Conservation (phyloP, 225 moss, liverwort and hornwort species). For the Sphagnum contortum region DNA sequence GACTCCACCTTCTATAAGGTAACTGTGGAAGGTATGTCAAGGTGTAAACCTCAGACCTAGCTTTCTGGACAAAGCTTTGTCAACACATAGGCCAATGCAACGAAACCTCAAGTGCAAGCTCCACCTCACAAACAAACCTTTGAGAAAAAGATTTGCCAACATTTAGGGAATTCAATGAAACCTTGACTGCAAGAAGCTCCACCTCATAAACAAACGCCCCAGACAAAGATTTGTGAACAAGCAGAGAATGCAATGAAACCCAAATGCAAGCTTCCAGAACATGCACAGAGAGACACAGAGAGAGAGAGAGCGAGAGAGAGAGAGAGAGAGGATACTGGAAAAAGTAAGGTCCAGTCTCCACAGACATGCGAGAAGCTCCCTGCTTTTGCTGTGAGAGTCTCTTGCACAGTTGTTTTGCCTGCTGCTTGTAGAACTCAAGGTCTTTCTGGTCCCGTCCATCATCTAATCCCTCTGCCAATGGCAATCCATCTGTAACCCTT, state of each 20-base stretch:
- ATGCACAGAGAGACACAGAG: too few relatives aligned
- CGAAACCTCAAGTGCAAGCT: too few relatives aligned
- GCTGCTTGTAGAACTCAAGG: constrained; percentile 94
- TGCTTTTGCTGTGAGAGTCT: constrained; percentile 92
- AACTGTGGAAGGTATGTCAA: constrained; percentile 54
- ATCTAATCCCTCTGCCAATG: constrained; percentile 95
- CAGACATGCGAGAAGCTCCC: constrained; percentile 96
- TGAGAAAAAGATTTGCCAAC: too few relatives aligned
- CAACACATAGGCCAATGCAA: too few relatives aligned
- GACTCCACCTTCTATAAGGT: constrained; percentile 97
- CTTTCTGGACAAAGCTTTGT: too few relatives aligned
- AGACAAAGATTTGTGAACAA: too few relatives aligned
- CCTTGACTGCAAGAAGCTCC: too few relatives aligned
- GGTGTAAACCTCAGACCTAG: constrained; percentile 6
- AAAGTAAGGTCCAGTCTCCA: constrained; percentile 93
- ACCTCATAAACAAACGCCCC: too few relatives aligned
- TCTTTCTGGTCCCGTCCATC: constrained; percentile 95
- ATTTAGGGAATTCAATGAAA: too few relatives aligned
- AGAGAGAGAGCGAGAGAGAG: constrained; percentile 8
- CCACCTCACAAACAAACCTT: too few relatives aligned
- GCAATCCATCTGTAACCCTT: constrained; percentile 92
- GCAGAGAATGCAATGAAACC: too few relatives aligned
- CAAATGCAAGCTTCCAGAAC: too few relatives aligned
- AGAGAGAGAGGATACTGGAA: constrained; percentile 81
- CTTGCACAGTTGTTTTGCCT: constrained; percentile 96